Conservation (phyloP, 2,329 filamentous ascomycete species). For the Blastomyces gilchristii region DNA sequence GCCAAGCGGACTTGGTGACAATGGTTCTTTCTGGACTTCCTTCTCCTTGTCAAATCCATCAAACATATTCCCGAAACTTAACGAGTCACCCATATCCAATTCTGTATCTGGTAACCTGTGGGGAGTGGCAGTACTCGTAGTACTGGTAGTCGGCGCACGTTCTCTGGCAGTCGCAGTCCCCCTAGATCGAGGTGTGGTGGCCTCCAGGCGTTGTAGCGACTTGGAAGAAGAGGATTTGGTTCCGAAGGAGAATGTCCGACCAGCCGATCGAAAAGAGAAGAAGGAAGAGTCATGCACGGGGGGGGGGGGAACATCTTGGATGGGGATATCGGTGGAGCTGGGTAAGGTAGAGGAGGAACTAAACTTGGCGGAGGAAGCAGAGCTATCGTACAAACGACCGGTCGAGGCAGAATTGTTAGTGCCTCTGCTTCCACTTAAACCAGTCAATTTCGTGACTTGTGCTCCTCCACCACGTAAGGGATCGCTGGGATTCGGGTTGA, state of each 20-base stretch:
- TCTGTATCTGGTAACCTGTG: slow-evolving; percentile 41
- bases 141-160: slow-evolving; percentile 43
- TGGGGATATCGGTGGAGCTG: slow-evolving; percentile 42
- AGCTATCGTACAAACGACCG: slow-evolving; percentile 36
- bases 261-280: slow-evolving; percentile 37
- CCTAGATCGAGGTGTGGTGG: slow-evolving; percentile 4
- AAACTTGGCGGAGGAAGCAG: slow-evolving; percentile 40
- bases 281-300: slow-evolving; percentile 29
- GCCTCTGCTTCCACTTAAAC: slow-evolving; percentile 39
- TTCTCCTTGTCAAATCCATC: slow-evolving; percentile 34
- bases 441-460: slow-evolving; percentile 20
- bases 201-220: slow-evolving; percentile 17
- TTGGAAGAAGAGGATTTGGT: slow-evolving; percentile 28
- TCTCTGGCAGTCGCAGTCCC: slow-evolving; percentile 26
- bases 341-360: slow-evolving; percentile 48
- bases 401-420: slow-evolving; percentile 41
- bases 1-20: not conserved
- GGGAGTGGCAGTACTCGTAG: slow-evolving; percentile 42
- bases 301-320: slow-evolving; percentile 35
- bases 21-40: slow-evolving; percentile 10
- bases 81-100: slow-evolving; percentile 32
- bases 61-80: slow-evolving; percentile 45
- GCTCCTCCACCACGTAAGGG: slow-evolving; percentile 2
- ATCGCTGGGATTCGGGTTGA: not conserved
- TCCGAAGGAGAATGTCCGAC: slow-evolving; percentile 46